phyloP scores from a whole-genome alignment of 768 basidiomycete genomes.

The Tylopilus sp. region DNA sequence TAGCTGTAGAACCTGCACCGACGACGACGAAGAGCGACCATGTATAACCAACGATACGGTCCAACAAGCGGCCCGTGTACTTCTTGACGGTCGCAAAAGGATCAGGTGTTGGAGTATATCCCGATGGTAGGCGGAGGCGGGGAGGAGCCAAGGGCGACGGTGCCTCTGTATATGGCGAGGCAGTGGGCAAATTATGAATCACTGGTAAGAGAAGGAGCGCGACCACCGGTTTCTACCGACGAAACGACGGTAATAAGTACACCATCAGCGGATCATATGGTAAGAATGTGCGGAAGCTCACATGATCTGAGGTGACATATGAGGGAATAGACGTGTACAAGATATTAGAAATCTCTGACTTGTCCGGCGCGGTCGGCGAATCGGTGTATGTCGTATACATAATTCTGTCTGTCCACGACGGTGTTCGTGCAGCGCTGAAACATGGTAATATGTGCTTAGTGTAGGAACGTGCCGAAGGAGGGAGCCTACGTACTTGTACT shows the following conservation, averaged over 20 bases:
- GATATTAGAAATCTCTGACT: conserved; percentile 57
- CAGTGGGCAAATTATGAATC: conserved; percentile 24
- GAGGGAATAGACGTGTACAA: conserved; percentile 79
- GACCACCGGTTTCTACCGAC: conserved; percentile 78
- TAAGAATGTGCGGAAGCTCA: conserved; percentile 33
- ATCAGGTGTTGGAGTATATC: conserved; percentile 53
- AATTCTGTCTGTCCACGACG: conserved; percentile 93
- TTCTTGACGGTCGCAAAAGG: conserved; percentile 53
- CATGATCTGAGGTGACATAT: conserved; percentile 90
- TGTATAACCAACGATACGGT: conserved; percentile 69
- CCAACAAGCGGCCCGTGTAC: conserved; percentile 61
- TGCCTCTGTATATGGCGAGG: conserved; percentile 24
- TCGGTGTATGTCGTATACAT: conserved; percentile 79
- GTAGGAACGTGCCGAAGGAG: background rate
- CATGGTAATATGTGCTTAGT: background rate
- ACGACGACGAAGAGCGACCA: conserved; percentile 78
- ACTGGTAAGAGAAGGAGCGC: conserved; percentile 63
- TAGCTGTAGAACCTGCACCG: conserved; percentile 70
- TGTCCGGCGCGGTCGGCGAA: conserved; percentile 46
- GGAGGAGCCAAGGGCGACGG: conserved; percentile 30
- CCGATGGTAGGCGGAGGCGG: conserved; percentile 46
- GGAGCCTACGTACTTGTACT: conserved; percentile 58
- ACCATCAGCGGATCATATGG: background rate
- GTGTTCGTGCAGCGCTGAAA: conserved; percentile 62
- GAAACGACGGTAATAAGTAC: background rate